Percentiles rank a stretch among this genome's conserved stretches.
These are phyloP conservation scores for Castanopsis chinensis DNA, from an alignment of 306 rosid genomes.

Conservation along the genomic window DNA sequence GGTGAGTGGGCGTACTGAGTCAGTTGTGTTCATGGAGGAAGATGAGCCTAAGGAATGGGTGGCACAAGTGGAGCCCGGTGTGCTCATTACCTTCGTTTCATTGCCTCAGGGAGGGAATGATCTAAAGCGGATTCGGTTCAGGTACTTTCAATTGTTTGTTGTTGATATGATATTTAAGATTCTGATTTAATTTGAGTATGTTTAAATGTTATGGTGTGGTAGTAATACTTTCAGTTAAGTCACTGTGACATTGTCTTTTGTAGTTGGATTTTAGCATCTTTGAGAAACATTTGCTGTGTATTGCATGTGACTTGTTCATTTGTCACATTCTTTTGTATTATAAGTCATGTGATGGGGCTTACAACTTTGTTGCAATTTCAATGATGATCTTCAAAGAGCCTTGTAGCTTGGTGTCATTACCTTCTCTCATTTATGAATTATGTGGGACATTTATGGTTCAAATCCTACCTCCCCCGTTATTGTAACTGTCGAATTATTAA, in stretches of 20 bases:
- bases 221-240: conserved; percentile 20
- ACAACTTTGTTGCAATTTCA: conserved; percentile 35
- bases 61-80: conserved; percentile 98
- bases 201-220: conserved; percentile 48
- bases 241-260: conserved; percentile 42
- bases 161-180: conserved; percentile 31
- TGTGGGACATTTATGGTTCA: no score
- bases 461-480: no score
- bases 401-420: no score
- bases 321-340: conserved; percentile 40
- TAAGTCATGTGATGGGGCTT: conserved; percentile 28
- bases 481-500: neutral
- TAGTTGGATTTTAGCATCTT: conserved; percentile 26
- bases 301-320: conserved; percentile 28
- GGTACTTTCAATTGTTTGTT: conserved; percentile 48
- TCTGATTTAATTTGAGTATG: conserved; percentile 29
- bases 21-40: conserved; percentile 84
- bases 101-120: conserved; percentile 93
- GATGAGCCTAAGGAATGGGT: conserved; percentile 96
- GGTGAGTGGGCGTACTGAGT: conserved; percentile 75
- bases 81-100: conserved; percentile 92
- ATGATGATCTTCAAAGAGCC: conserved; percentile 22
- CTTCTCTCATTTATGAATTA: no score
- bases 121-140: conserved; percentile 92
- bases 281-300: conserved; percentile 28